Evolutionary conservation across 495 filamentous ascomycete species (phyloP).

Genomic region (Neurospora sublineolata): DNA sequence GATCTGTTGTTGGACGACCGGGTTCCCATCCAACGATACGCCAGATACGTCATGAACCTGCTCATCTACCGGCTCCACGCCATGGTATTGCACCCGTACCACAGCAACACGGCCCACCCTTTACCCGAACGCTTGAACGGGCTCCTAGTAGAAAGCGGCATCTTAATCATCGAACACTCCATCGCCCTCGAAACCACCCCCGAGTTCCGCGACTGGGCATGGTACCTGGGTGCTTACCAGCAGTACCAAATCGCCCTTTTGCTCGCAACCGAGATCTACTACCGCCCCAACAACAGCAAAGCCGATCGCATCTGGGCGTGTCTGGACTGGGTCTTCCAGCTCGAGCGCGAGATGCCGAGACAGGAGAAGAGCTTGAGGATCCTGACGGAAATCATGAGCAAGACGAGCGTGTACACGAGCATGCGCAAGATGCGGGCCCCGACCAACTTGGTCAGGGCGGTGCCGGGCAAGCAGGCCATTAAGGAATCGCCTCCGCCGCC

Average conservation of each 20-base stretch:
- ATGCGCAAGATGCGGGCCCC: slow-evolving; percentile 38
- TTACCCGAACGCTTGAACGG: slow-evolving; percentile 34
- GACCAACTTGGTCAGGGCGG: slow-evolving; percentile 22
- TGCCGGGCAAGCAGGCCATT: slow-evolving; percentile 28
- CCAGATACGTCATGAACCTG: slow-evolving; percentile 48
- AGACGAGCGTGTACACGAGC: slow-evolving; percentile 29
- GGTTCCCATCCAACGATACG: slow-evolving; percentile 47
- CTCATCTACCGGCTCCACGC: slow-evolving; percentile 50
- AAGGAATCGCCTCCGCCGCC: slow-evolving; percentile 20
- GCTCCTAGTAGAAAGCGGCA: slow-evolving; percentile 40
- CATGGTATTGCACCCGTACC: slow-evolving; percentile 55
- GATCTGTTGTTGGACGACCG: slow-evolving; percentile 43
- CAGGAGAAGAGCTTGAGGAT: slow-evolving; percentile 29
- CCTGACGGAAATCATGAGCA: slow-evolving; percentile 28
- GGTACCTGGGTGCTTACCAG: slow-evolving; percentile 45
- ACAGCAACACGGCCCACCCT: slow-evolving; percentile 41
- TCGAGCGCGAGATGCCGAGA: slow-evolving; percentile 36
- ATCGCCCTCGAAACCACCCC: slow-evolving; percentile 47
- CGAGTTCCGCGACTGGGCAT: slow-evolving; percentile 39
- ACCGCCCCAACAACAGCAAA: slow-evolving; percentile 41
- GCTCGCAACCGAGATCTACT: slow-evolving; percentile 43
- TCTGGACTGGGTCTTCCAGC: slow-evolving; percentile 58
- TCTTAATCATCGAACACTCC: slow-evolving; percentile 46
- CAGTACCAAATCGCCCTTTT: slow-evolving; percentile 45
- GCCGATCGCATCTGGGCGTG: slow-evolving; percentile 56